Conservation (phyloP, 768 basidiomycete species). For the Amylocystis lapponica region DNA sequence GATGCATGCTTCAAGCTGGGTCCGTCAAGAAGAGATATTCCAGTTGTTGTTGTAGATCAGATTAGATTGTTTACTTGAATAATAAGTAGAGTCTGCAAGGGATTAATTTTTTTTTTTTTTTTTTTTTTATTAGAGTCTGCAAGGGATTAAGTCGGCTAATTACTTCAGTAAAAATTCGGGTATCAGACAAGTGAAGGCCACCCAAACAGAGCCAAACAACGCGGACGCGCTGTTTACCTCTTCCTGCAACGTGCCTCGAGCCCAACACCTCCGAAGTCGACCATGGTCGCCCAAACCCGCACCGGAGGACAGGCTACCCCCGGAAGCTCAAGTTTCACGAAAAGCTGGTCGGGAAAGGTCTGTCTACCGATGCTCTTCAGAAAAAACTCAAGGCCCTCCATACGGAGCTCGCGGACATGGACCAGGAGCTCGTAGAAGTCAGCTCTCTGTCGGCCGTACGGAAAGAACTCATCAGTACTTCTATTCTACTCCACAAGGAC, state of each 20-base stretch:
- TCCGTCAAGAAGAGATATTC: too few species aligned
- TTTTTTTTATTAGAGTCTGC: too few species aligned
- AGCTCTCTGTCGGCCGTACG: constrained; percentile 62
- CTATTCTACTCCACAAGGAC: constrained; percentile 91
- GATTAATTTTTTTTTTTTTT: too few species aligned
- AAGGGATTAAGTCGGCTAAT: too few species aligned
- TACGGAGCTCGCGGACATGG: constrained; percentile 70
- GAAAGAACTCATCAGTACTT: constrained; percentile 72
- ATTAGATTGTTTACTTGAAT: too few species aligned
- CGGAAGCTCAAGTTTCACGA: constrained; percentile 75
- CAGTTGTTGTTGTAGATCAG: too few species aligned
- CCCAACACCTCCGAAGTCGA: constrained; percentile 15
- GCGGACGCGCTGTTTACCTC: neutral
- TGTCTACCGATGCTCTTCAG: constrained; percentile 75
- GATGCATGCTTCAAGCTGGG: too few species aligned
- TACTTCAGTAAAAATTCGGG: too few species aligned
- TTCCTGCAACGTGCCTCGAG: neutral
- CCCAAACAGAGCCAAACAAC: too few species aligned
- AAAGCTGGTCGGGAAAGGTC: constrained; percentile 71
- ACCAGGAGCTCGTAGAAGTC: constrained; percentile 83
- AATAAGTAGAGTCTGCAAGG: too few species aligned
- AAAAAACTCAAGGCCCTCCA: constrained; percentile 84
- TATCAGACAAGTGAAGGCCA: too few species aligned
- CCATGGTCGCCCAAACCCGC: constrained; percentile 75
- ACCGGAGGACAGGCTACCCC: constrained; percentile 45